These are phyloP conservation scores for Penicillium verrucosum DNA, from an alignment of 2,329 filamentous ascomycete species.

Conservation along the genomic window DNA sequence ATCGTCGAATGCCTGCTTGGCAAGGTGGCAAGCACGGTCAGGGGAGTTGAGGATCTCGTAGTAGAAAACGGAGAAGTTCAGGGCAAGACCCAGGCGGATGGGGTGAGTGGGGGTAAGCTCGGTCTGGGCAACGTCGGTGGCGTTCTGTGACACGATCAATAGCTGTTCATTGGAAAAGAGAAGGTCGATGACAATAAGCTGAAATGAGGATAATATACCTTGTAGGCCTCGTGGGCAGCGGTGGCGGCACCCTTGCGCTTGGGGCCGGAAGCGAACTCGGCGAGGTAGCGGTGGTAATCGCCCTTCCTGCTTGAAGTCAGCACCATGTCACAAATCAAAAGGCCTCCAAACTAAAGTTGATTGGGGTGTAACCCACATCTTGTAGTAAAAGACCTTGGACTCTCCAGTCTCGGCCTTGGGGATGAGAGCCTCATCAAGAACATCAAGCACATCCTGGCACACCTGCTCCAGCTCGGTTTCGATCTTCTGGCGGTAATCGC, in stretches of 20 bases:
- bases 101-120: conserved; percentile 97
- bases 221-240: conserved; percentile 96
- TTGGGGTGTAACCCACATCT: conserved; percentile 65
- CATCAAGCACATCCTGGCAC: conserved; percentile 95
- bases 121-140: conserved; percentile 96
- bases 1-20: conserved; percentile 98
- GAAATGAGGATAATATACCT: conserved; percentile 58
- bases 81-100: conserved; percentile 92
- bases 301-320: conserved; percentile 88
- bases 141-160: conserved; percentile 55
- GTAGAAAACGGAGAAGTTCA: conserved; percentile 99
- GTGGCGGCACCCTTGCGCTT: conserved; percentile 94
- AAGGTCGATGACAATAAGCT: background rate
- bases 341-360: too few species aligned
- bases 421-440: conserved; percentile 88
- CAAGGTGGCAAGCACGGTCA: conserved; percentile 94
- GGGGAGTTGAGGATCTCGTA: conserved; percentile 99
- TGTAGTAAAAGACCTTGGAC: conserved; percentile 99
- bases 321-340: conserved; percentile 64
- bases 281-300: conserved; percentile 98
- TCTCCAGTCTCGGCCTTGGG: conserved; percentile 94
- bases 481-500: conserved; percentile 97
- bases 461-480: conserved; percentile 96
- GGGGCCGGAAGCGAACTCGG: conserved; percentile 91
- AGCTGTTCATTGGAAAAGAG: background rate